These are phyloP conservation scores for Lodderomyces pseudojiufengensis DNA, from an alignment of 1,139 yeast genomes.

Conservation along the genomic window DNA sequence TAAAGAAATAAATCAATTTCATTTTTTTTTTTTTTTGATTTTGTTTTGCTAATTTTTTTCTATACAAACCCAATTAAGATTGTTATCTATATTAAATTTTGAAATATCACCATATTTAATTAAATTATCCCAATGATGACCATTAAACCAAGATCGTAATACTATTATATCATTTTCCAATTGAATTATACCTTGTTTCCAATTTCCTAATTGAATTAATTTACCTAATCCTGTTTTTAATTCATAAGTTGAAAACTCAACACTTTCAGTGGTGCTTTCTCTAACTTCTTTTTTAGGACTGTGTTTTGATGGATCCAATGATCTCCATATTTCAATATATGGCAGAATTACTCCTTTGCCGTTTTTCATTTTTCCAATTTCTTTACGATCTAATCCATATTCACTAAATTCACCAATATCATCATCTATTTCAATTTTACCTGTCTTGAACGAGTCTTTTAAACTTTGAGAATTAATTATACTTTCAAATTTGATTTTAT, in stretches of 20 bases:
- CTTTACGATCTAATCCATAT: conserved; percentile 45
- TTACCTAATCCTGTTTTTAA: conserved; percentile 38
- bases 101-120: conserved; percentile 25
- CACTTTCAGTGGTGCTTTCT: conserved; percentile 15
- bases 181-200: conserved; percentile 52
- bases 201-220: conserved; percentile 47
- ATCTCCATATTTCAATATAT: conserved; percentile 58
- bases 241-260: conserved; percentile 12
- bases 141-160: conserved; percentile 22
- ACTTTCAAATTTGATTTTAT: conserved; percentile 36
- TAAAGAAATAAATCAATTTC: conserved; percentile 1
- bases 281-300: conserved; percentile 29
- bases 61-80: too few relatives aligned
- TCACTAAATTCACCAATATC: conserved; percentile 47
- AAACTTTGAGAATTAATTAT: conserved; percentile 41
- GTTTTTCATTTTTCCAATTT: conserved; percentile 52
- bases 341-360: conserved; percentile 42
- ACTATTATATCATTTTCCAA: conserved; percentile 31
- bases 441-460: conserved; percentile 20
- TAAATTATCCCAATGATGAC: conserved; percentile 22
- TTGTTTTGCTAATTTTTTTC: conserved; percentile 1
- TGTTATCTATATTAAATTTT: too few relatives aligned
- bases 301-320: conserved; percentile 38
- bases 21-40: conserved; percentile 1
- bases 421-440: conserved; percentile 20